Evolutionary conservation across 1,284 basidiomycete genomes (phyloP), one percentile per base, ranked within the genome.

Genomic region (Ustilago tritici): DNA sequence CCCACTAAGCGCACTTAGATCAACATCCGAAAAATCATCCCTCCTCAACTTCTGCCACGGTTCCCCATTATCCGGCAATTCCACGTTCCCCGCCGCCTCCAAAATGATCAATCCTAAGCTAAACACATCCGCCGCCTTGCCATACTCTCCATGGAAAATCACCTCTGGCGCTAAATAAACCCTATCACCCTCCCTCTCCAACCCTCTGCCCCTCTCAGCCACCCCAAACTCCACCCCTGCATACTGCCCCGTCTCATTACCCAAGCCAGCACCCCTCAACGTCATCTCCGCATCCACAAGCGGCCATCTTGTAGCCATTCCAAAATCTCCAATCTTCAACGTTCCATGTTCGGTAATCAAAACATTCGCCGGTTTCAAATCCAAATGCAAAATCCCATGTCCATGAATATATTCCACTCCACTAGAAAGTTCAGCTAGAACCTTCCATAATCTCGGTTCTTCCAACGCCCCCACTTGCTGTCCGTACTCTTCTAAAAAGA

Each of bases 141-240:
- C 92, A 86, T 98, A 99, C 62, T 89, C 89, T 34, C 95, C 96
- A 84, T 93, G 91, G 50, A 77, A 79, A 61, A 99, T 89, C 65
- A 99, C 94, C 87, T 99, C 97, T 4, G 95, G 95, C n/a, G 97
- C 95, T 88, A 99, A 91, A 88, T 99, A 99, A 76, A 97, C 90
- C 83, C 98, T 93, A 87, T 99, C 97, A 11, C 97, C 97, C 87
- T 99, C 97, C 90, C 87, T 97, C 95, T 85, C 84, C 8, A 85
- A 67, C 46, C 71, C 70, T 3, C 66, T 56, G 23, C 59, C 23
- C 23, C 23, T 28, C 36, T 65, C 69, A 5, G 54, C 61, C 6
- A 66, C 57, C 23, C 23, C 23, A n/a, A 70, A 64, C 31, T 63
- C 70, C 47, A 61, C 32, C 15, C 47, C 23, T 28, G 23, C 55